These are phyloP conservation scores for Pseudozyma tsukubaensis DNA, from an alignment of 1,284 basidiomycete species.

Conservation along the genomic window DNA sequence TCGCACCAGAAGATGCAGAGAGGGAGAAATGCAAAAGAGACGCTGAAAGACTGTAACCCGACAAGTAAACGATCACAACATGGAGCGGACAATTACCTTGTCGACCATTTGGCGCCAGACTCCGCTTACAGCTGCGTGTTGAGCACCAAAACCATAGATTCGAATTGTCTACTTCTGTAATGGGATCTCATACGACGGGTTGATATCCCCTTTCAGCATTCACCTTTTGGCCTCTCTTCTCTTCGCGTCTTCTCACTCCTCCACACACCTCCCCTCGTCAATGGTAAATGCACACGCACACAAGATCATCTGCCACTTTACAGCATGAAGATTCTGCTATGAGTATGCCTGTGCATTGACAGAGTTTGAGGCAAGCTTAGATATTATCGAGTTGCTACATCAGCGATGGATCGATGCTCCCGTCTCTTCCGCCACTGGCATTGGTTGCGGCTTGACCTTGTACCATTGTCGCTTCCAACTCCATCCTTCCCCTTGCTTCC, in stretches of 20 bases:
- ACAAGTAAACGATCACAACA: background rate
- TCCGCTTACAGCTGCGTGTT: background rate
- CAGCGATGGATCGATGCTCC: too few relatives aligned
- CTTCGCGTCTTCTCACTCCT: background rate
- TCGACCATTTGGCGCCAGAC: too few relatives aligned
- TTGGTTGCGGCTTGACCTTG: too few relatives aligned
- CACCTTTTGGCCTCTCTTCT: slow-evolving; percentile 1
- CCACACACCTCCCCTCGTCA: background rate
- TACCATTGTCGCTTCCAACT: too few relatives aligned
- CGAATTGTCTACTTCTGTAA: too few relatives aligned
- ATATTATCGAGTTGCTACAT: too few relatives aligned
- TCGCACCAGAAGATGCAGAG: too few relatives aligned
- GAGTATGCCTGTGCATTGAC: too few relatives aligned
- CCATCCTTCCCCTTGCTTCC: background rate
- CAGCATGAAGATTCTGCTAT: background rate
- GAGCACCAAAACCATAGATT: background rate
- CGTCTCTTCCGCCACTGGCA: too few relatives aligned
- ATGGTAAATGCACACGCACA: background rate
- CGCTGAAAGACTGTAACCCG: slow-evolving; percentile 37
- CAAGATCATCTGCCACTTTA: background rate
- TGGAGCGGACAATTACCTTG: too few relatives aligned
- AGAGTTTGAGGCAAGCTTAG: too few relatives aligned
- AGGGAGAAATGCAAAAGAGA: background rate
- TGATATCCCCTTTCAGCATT: slow-evolving; percentile 45
- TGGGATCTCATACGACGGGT: slow-evolving; percentile 21